phyloP scores from a whole-genome alignment of 805 yeast species.

The Yamadazyma philogaea region DNA sequence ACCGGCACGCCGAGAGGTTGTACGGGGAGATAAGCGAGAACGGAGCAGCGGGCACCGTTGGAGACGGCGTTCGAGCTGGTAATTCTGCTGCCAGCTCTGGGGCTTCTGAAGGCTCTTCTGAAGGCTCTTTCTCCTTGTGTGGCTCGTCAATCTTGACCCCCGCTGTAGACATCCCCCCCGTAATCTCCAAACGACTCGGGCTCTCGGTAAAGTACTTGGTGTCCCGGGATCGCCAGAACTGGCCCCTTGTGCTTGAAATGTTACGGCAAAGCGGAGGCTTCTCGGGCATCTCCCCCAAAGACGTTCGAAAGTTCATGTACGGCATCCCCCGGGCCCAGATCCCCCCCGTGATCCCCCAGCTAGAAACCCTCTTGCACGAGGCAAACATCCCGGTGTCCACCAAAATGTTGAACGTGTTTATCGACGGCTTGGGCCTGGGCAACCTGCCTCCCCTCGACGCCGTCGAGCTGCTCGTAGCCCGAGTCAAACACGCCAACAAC shows the following conservation, averaged over 20 bases:
- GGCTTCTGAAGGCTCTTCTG: no score
- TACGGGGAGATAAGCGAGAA: slow-evolving; percentile 7
- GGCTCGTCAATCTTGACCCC: slow-evolving; percentile 14
- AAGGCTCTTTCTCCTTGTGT: no score
- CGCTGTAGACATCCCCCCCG: slow-evolving; percentile 31
- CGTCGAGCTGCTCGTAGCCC: slow-evolving; percentile 32
- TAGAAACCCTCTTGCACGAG: slow-evolving; percentile 36
- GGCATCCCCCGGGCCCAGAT: slow-evolving; percentile 41
- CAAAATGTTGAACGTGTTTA: slow-evolving; percentile 34
- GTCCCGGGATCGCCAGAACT: slow-evolving; percentile 39
- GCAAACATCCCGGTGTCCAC: slow-evolving; percentile 30
- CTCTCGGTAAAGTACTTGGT: slow-evolving; percentile 39
- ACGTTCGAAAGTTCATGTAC: slow-evolving; percentile 34
- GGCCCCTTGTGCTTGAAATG: slow-evolving; percentile 46
- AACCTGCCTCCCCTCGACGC: slow-evolving; percentile 17
- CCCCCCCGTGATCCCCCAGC: slow-evolving; percentile 27
- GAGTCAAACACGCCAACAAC: slow-evolving; percentile 19
- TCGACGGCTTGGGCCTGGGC: slow-evolving; percentile 32
- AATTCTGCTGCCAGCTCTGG: no score
- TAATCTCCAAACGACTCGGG: slow-evolving; percentile 36
- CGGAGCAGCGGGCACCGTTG: background rate
- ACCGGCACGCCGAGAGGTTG: slow-evolving; percentile 14
- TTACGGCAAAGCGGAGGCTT: slow-evolving; percentile 37
- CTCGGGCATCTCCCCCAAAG: slow-evolving; percentile 25
- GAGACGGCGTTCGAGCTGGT: no score